Conservation (phyloP, 345 rosid species). For the Eucalyptus lansdowneana region DNA sequence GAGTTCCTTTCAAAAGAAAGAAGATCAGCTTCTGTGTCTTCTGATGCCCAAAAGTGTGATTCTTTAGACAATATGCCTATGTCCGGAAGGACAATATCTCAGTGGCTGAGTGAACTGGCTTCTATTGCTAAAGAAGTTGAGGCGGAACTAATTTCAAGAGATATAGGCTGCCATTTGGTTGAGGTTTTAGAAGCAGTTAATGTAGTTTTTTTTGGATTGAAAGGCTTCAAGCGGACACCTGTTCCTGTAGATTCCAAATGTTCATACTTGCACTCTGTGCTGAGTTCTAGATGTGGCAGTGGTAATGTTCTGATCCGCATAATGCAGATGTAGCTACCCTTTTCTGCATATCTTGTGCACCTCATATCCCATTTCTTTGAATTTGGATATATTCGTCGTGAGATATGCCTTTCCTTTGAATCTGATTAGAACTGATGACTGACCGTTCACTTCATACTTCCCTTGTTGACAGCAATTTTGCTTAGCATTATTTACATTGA, state of each 20-base stretch:
- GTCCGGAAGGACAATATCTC: slow-evolving; percentile 45
- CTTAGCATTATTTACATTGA: slow-evolving; percentile 89
- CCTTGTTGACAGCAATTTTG: slow-evolving; percentile 59
- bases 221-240: slow-evolving; percentile 72
- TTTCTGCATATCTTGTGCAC: neutral
- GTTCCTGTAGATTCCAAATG: slow-evolving; percentile 52
- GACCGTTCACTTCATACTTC: neutral
- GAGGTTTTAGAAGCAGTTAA: slow-evolving; percentile 81
- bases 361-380: neutral
- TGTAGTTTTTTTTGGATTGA: slow-evolving; percentile 58
- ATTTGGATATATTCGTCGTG: neutral
- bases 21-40: slow-evolving; percentile 13
- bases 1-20: slow-evolving; percentile 33
- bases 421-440: neutral
- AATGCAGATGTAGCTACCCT: neutral
- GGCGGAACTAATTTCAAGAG: slow-evolving; percentile 70
- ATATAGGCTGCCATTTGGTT: slow-evolving; percentile 69
- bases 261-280: slow-evolving; percentile 70
- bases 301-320: slow-evolving; percentile 30
- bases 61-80: slow-evolving; percentile 45
- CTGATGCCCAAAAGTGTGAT: slow-evolving; percentile 26
- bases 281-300: slow-evolving; percentile 63
- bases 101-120: slow-evolving; percentile 64
- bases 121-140: slow-evolving; percentile 66
- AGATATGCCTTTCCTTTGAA: neutral